Evolutionary conservation across 257 asterid genomes (phyloP), one percentile per base, ranked within the genome.

Genomic region (Eucommia ulmoides): DNA sequence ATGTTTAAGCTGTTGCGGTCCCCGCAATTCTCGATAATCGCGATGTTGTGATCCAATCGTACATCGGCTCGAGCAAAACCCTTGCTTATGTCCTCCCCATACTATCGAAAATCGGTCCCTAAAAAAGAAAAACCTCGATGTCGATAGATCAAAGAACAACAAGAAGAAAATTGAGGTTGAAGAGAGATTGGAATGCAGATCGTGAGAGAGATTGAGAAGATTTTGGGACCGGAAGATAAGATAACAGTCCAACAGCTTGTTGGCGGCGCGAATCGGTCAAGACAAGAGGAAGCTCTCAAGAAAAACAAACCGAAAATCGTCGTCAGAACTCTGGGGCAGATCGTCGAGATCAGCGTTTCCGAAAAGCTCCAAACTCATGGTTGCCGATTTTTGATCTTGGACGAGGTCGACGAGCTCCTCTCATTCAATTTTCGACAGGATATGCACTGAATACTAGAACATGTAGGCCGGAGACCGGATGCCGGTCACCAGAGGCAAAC

Each of bases 161-260:
- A 64, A 76, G 61, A 67, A 63, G 19, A 77, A 51, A 33, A 53
- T 60, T 26, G 80, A 71, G 47, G 62, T 91, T 9, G 81, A 83
- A 72, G 99, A 65, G 99, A 91, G 74, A 94, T 86, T 1, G 99
- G 84, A 35, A 91, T 91, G 99, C 99, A 91, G 75, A 89, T 85
- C 59, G 99, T 91, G 62, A 73, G 99, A 71, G 96, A 86, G 67
- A 64, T 81, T 41, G 96, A 91, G 67, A 91, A 78, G 72, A 66
- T 91, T 1, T 83, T 91, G 51, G 99, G 96, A 49, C 94, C 99
- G 19, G 59, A 66, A 11, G 71, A 83, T 54, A 86, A 79, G 74
- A 80, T 80, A 68, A 59, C 77, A 53, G 99, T 91, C 20, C 99
- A 91, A 53, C 99, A 91, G 62, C 89, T 91, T 52, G 99, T 86